Base-by-base conservation (phyloP, 495 filamentous ascomycete species). In the Neurospora sp. region DNA sequence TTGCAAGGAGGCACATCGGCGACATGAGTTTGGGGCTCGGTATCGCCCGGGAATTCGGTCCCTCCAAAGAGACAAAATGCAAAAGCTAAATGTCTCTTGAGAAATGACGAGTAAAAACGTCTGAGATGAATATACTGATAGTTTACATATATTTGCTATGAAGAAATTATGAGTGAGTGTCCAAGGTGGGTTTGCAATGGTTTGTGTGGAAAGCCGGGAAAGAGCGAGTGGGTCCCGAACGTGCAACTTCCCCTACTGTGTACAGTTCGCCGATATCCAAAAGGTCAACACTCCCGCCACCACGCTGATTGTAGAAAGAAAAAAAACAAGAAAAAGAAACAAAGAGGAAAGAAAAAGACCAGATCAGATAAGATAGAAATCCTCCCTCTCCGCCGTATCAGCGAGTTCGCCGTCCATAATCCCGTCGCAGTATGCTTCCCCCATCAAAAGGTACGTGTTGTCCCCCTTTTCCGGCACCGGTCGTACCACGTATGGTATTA, bases 401-500 rank as follows among this genome's bases (percentile, higher is more conserved):
- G 71, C 23, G 5, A 74, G 31, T 62, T 77, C 73, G 0, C 74
- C 71, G 18, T 73, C 73, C 75, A 77, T 77, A 4, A 77, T 70
- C 4, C 71, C 70, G 38, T 77, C 69, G 41, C 73, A 75, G 31
- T 73, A 77, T 4, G 75, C 73, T 48, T 75, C 75, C 2, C 75
- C 75, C 5, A 75, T 20, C 35, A 77, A 73, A 0, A 35, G 10
- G 39, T 48, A 73, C 16, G 3, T 62, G 0, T 35, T n/a, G 1
- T 73, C 40, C 35, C 72, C 54, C 7, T 18, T 37, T 9, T 69
- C 23, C 27, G 54, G 54, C 8, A 35, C 54, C 14, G 75, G 71
- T 37, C 75, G 35, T 2, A 77, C 6, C 14, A 77, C 75, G 59
- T 72, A 77, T 3, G 75, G 73, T 0, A 73, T 72, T 10, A 11